Conservation (phyloP, 2,329 filamentous ascomycete genomes). For the Sordariomycetes sp. region DNA sequence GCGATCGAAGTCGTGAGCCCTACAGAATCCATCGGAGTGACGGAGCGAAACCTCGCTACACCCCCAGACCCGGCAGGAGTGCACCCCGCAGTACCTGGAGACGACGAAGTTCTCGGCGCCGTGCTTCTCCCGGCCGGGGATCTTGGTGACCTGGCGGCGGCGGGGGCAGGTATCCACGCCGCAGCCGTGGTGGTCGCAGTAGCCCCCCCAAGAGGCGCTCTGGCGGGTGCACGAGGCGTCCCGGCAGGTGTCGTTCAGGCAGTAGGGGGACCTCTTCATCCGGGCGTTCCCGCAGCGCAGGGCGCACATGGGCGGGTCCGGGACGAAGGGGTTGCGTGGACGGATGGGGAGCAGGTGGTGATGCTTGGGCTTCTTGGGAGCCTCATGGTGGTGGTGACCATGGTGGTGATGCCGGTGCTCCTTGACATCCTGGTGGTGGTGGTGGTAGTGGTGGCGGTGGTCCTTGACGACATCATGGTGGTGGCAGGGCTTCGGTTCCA, state of each 20-base stretch:
- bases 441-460: neutral
- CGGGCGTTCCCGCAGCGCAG: constrained; percentile 1
- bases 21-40: neutral
- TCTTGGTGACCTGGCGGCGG: neutral
- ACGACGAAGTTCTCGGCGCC: neutral
- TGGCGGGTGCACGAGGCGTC: neutral
- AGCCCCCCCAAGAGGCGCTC: neutral
- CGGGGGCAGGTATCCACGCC: neutral
- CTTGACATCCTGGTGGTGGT: neutral
- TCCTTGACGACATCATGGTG: too few species aligned
- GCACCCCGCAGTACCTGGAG: neutral
- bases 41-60: neutral
- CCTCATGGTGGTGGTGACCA: neutral
- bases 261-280: neutral
- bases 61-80: neutral
- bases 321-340: neutral
- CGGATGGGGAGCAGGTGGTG: neutral
- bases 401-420: too few species aligned
- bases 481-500: neutral
- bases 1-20: neutral
- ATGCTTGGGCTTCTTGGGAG: neutral
- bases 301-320: neutral
- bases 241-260: constrained; percentile 2
- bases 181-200: constrained; percentile 2
- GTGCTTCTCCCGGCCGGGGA: neutral